Evolutionary conservation across 1,284 basidiomycete genomes (phyloP).

Genomic region (Cystobasidiaceae sp.): DNA sequence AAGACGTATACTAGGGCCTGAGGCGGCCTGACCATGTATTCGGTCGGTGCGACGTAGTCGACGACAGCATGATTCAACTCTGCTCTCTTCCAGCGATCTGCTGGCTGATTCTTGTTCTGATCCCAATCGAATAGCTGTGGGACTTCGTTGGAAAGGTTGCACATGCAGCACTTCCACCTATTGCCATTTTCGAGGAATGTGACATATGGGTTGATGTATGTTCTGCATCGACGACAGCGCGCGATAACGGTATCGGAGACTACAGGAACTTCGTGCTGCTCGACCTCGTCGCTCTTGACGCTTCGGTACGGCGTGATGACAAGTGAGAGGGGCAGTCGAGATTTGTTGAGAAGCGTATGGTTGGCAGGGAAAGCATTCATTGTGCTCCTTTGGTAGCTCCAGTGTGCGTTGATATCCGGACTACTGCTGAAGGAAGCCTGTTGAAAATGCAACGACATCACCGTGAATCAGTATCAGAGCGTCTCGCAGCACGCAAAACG

Average conservation of each 20-base stretch:
- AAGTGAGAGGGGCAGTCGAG: conserved; percentile 86
- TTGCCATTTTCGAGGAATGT: conserved; percentile 98
- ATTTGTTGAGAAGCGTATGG: conserved; percentile 80
- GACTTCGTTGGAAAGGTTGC: conserved; percentile 96
- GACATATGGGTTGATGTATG: conserved; percentile 98
- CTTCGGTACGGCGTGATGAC: conserved; percentile 89
- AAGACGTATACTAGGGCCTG: conserved; percentile 97
- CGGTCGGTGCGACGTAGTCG: conserved; percentile 95
- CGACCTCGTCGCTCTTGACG: conserved; percentile 52
- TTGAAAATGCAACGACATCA: neutral
- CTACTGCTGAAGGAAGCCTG: conserved; percentile 69
- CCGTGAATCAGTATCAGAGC: neutral
- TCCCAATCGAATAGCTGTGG: conserved; percentile 99
- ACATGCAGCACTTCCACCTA: conserved; percentile 99
- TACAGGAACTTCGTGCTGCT: conserved; percentile 68
- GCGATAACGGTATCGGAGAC: conserved; percentile 94
- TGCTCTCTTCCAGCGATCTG: conserved; percentile 86
- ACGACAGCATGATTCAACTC: conserved; percentile 92
- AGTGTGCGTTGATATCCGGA: conserved; percentile 75
- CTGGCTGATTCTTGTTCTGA: conserved; percentile 84
- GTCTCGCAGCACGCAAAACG: neutral
- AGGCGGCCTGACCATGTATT: conserved; percentile 97
- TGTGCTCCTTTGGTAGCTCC: conserved; percentile 88
- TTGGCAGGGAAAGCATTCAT: conserved; percentile 92
- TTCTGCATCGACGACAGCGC: conserved; percentile 91